Evolutionary conservation across 306 rosid species (phyloP).

Genomic region (Dryas drummondii): DNA sequence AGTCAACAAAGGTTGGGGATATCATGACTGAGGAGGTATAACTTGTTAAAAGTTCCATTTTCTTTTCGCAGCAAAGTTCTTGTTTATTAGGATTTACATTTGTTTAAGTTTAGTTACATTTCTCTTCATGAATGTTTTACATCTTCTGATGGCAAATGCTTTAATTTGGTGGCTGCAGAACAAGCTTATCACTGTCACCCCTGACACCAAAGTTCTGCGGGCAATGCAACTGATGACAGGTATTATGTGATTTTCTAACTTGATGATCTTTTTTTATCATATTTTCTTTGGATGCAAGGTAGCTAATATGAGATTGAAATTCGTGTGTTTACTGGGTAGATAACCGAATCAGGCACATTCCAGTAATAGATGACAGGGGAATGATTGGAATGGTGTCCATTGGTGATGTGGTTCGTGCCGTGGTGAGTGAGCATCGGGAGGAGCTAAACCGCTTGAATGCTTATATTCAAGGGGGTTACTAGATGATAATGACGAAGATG

Average conservation of each 20-base stretch:
- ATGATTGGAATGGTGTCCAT: constrained; percentile 99
- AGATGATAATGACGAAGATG: constrained; percentile 46
- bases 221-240: constrained; percentile 99
- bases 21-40: constrained; percentile 99
- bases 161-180: constrained; percentile 49
- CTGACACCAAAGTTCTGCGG: constrained; percentile 75
- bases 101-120: neutral
- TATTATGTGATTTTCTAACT: constrained; percentile 18
- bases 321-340: constrained; percentile 43
- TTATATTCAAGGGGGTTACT: constrained; percentile 93
- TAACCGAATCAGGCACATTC: constrained; percentile 97
- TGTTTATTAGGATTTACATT: constrained; percentile 5
- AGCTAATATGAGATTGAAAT: constrained; percentile 19
- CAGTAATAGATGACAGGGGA: constrained; percentile 61
- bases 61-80: neutral
- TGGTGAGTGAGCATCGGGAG: constrained; percentile 90
- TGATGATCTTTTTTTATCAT: neutral
- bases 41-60: neutral
- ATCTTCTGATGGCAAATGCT: constrained; percentile 26
- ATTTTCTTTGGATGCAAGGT: neutral
- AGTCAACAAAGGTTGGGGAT: constrained; percentile 97
- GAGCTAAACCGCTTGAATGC: constrained; percentile 96
- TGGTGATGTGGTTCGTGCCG: constrained; percentile 98
- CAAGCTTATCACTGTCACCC: constrained; percentile 91
- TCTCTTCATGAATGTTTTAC: neutral